Conservation (phyloP, 2,329 filamentous ascomycete genomes). For the Phoma sp. region DNA sequence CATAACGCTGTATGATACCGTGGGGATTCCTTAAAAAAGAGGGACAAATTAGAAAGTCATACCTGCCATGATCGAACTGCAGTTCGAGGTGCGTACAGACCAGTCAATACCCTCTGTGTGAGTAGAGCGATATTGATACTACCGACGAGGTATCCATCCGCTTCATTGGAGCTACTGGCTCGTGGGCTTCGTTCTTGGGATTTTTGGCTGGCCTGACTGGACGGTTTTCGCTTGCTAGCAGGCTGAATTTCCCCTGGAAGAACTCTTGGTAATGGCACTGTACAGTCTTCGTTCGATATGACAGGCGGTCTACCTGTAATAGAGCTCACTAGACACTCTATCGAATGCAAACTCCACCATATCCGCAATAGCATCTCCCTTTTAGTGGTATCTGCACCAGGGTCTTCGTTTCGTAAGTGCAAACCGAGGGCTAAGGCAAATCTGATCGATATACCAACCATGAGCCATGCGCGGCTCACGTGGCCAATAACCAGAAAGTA, state of each 20-base stretch:
- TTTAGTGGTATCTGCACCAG: slow-evolving; percentile 22
- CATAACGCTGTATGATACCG: too few relatives aligned
- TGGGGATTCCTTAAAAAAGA: too few relatives aligned
- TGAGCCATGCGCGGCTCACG: slow-evolving; percentile 44
- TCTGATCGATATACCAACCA: slow-evolving; percentile 48
- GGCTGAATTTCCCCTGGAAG: not conserved
- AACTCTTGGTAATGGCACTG: slow-evolving; percentile 37
- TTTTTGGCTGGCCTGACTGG: not conserved
- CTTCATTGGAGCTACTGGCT: not conserved
- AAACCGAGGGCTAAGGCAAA: slow-evolving; percentile 49
- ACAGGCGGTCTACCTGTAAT: slow-evolving; percentile 51
- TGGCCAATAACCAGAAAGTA: slow-evolving; percentile 39
- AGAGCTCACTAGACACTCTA: slow-evolving; percentile 48
- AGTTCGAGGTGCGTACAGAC: slow-evolving; percentile 47
- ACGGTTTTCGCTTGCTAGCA: not conserved
- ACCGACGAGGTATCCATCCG: slow-evolving; percentile 16
- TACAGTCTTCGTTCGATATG: slow-evolving; percentile 44
- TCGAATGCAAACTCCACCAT: slow-evolving; percentile 51
- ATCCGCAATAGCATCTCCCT: slow-evolving; percentile 47
- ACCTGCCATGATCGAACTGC: slow-evolving; percentile 46
- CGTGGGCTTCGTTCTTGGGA: not conserved
- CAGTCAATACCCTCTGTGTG: slow-evolving; percentile 39
- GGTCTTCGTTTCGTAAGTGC: slow-evolving; percentile 48
- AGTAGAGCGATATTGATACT: slow-evolving; percentile 41
- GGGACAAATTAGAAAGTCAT: slow-evolving; percentile 3